Evolutionary conservation across 2,329 filamentous ascomycete genomes (phyloP).

Genomic region (Madurella mycetomatis): DNA sequence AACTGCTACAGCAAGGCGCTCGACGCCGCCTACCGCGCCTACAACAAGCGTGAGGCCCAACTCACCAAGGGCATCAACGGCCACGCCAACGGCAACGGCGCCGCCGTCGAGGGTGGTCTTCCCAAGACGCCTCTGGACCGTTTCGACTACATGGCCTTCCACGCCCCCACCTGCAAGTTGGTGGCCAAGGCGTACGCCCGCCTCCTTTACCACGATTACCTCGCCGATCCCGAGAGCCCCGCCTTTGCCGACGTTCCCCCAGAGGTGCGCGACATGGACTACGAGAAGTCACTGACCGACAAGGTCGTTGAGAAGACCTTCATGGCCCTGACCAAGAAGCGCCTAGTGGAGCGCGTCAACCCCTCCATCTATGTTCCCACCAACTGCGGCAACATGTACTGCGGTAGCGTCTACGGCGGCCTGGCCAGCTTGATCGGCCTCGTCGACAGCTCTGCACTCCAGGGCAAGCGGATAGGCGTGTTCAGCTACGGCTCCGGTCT

Average conservation of each 20-base stretch:
- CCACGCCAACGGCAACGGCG: conserved; percentile 44
- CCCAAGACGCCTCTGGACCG: conserved; percentile 66
- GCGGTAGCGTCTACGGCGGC: conserved; percentile 70
- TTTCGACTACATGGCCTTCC: conserved; percentile 59
- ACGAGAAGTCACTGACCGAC: conserved; percentile 73
- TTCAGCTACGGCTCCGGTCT: conserved; percentile 79
- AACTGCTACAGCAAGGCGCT: conserved; percentile 79
- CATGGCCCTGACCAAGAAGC: conserved; percentile 79
- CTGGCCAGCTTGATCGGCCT: conserved; percentile 65
- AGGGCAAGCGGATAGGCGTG: conserved; percentile 68
- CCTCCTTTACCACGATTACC: conserved; percentile 81
- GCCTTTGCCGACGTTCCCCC: conserved; percentile 70
- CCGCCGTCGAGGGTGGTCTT: conserved; percentile 29
- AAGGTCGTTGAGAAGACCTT: conserved; percentile 84
- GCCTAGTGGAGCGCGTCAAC: conserved; percentile 71
- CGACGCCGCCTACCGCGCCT: conserved; percentile 76
- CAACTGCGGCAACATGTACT: conserved; percentile 68
- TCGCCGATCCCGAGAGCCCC: conserved; percentile 61
- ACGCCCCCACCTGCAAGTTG: background rate
- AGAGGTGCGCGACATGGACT: conserved; percentile 73
- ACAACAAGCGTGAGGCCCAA: conserved; percentile 66
- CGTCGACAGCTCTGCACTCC: conserved; percentile 57
- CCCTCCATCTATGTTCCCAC: conserved; percentile 72
- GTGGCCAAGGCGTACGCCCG: conserved; percentile 49
- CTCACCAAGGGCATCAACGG: conserved; percentile 47